Evolutionary conservation across 345 rosid genomes (phyloP).

Genomic region (Litchi chinensis): DNA sequence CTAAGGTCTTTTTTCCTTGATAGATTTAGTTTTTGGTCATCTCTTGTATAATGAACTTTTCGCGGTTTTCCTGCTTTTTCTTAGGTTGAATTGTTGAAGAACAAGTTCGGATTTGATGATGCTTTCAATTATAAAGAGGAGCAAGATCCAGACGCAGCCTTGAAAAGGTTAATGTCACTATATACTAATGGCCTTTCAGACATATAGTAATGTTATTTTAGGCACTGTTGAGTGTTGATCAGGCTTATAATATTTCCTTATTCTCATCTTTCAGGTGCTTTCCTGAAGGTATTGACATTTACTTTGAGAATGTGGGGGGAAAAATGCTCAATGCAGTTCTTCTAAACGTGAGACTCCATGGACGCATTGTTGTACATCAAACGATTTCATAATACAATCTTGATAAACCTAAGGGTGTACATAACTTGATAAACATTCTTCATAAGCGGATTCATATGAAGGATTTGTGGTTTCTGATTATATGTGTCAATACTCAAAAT

Average conservation of each 20-base stretch:
- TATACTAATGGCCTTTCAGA: neutral
- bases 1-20: no score
- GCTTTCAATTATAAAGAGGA: constrained; percentile 84
- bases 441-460: constrained; percentile 37
- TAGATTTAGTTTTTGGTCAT: no score
- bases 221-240: neutral
- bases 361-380: constrained; percentile 53
- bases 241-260: neutral
- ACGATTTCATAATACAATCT: constrained; percentile 42
- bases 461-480: no score
- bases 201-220: neutral
- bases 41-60: no score
- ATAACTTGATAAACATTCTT: constrained; percentile 25
- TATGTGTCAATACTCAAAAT: no score
- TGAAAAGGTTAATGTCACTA: constrained; percentile 52
- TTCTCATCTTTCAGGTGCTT: constrained; percentile 48
- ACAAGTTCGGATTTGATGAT: constrained; percentile 66
- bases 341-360: constrained; percentile 54
- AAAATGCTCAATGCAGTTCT: constrained; percentile 65
- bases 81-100: constrained; percentile 65
- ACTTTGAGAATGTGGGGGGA: constrained; percentile 69
- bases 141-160: constrained; percentile 45
- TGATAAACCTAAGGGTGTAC: constrained; percentile 27
- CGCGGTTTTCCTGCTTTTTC: no score
- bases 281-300: constrained; percentile 65